Base-by-base conservation (phyloP, 352 stramenopile species). In the Pythium angustatum region DNA sequence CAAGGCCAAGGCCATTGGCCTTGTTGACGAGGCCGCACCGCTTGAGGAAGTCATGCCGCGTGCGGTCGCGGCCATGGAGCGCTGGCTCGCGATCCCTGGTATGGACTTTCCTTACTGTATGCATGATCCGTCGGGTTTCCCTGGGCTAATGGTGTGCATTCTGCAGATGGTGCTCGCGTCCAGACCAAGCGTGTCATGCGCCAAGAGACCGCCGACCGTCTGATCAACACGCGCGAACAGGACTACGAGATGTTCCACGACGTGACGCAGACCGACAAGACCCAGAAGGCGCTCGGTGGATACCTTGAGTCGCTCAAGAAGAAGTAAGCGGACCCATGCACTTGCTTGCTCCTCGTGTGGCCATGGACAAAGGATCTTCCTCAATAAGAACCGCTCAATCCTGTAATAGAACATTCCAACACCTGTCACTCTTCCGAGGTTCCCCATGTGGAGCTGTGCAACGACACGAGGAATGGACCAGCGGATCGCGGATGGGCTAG, bases 21-120 rank as follows among this genome's bases (percentile, higher is more conserved):
- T 94, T 24, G 74, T 94, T 0, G 86, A 94, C 50, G 86, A 94
- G 62, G 86, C 86, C 1, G 83, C 89, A 27, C 68, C 75, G 12
- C 62, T 93, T 0, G 86, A 94, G 22, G 82, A 94, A 64, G 86
- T 94, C 11, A 79, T 93, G 53, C 76, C 82, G 30, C 81, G 80
- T 58, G 69, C 83, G 27, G 71, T 90, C 38, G 74, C 76, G 1
- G 73, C 79, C 2, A 85, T 94, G 36, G 70, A 79, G 58, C 87
- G 90, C 51, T 94, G 86, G 86, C 75, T 94, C 21, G 75, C 84
- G 3, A 94, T 94, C 60, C 86, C 86, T 66, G 83, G 85, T 94
- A 62, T 4, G 60, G 15, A 24, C 14, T 47, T 9, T 26, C 17
- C 40, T 47, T 34, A 21, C 36, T n/a, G 22, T 53, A 11, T 14